These are phyloP conservation scores for Rubia balearica DNA, from an alignment of 305 asterid genomes.

Conservation along the genomic window DNA sequence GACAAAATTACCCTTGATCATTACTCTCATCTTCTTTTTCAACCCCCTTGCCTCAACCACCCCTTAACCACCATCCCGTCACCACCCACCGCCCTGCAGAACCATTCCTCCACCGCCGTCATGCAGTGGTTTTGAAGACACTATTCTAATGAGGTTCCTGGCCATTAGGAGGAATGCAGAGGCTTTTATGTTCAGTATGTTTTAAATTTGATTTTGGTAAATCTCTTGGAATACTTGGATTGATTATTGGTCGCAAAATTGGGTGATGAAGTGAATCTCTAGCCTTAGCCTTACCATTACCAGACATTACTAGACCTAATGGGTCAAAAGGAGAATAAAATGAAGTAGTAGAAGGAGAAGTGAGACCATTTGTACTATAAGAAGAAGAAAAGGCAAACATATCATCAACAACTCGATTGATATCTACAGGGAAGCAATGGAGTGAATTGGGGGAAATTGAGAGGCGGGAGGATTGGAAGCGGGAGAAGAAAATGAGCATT, in stretches of 20 bases:
- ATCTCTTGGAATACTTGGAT: constrained; percentile 88
- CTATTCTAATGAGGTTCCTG: constrained; percentile 44
- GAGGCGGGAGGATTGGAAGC: too few species aligned
- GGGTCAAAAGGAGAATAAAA: constrained; percentile 95
- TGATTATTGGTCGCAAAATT: constrained; percentile 85
- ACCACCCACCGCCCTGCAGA: constrained; percentile 16
- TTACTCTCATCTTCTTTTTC: too few species aligned
- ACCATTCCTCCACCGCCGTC: too few species aligned
- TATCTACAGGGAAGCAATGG: constrained; percentile 32
- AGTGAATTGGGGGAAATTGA: too few species aligned
- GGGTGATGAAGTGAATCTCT: constrained; percentile 88
- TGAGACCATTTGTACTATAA: constrained; percentile 91
- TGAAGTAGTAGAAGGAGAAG: constrained; percentile 94
- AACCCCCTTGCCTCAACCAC: too few species aligned
- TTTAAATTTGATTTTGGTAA: constrained; percentile 79
- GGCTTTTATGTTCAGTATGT: constrained; percentile 85
- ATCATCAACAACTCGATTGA: constrained; percentile 92
- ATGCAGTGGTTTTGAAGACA: too few species aligned
- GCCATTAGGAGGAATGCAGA: constrained; percentile 83
- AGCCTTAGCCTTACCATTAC: constrained; percentile 65
- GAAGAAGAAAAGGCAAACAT: constrained; percentile 99
- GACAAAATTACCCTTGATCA: too few species aligned
- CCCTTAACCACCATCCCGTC: too few species aligned
- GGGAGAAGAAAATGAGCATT: too few species aligned
- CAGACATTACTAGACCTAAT: constrained; percentile 61